Evolutionary conservation across 352 stramenopile genomes (phyloP).

Genomic region (Ophiocytium majus): DNA sequence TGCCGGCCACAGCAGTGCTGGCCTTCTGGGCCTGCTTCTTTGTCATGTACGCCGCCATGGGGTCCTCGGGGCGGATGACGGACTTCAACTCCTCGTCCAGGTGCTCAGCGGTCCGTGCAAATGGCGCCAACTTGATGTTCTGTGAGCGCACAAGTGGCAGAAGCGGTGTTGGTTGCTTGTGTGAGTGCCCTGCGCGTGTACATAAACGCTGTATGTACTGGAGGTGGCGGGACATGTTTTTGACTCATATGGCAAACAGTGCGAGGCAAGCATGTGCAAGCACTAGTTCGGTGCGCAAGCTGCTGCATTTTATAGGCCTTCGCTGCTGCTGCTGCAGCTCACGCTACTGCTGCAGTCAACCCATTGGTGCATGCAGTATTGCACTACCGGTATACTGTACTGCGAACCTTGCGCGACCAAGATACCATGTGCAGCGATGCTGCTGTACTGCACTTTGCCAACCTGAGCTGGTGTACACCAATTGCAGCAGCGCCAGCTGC

Average conservation of each 20-base stretch:
- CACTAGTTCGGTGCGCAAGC: neutral
- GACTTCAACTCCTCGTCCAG: slow-evolving; percentile 63
- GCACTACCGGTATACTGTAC: no score
- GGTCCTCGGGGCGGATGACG: slow-evolving; percentile 68
- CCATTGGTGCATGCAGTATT: neutral
- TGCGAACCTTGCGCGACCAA: no score
- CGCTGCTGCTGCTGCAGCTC: neutral
- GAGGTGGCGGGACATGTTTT: no score
- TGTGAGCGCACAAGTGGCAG: no score
- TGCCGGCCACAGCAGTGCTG: slow-evolving; percentile 36
- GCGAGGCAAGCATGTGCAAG: neutral
- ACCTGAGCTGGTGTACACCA: neutral
- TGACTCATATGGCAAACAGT: no score
- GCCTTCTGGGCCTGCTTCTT: slow-evolving; percentile 54
- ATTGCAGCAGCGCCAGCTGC: neutral
- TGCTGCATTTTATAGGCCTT: neutral
- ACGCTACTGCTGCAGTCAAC: neutral
- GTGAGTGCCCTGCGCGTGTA: no score
- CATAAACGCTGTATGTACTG: no score
- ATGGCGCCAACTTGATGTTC: slow-evolving; percentile 60
- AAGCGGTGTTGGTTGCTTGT: no score
- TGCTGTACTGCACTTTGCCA: neutral
- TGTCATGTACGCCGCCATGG: slow-evolving; percentile 68
- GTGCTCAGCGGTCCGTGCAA: slow-evolving; percentile 64
- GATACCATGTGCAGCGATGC: no score